Conservation (phyloP, 345 rosid genomes). For the Nephelium lappaceum region DNA sequence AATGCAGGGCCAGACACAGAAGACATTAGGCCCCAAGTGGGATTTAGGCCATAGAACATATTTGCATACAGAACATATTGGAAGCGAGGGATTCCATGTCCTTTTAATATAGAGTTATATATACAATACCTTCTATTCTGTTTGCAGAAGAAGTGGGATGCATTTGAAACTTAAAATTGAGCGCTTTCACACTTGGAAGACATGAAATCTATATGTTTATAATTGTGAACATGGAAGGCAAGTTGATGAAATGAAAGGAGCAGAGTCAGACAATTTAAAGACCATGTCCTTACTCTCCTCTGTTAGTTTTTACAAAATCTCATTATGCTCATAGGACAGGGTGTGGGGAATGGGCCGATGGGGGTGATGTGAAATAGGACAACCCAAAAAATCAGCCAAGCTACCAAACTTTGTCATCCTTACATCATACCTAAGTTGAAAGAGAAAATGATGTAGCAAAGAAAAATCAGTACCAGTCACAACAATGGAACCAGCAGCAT, state of each 20-base stretch:
- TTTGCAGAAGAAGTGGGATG: background rate
- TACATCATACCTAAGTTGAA: background rate
- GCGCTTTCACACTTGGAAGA: background rate
- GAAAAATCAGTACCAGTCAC: conserved; percentile 64
- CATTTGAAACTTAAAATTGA: background rate
- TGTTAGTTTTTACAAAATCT: too few relatives aligned
- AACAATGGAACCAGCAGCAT: conserved; percentile 92
- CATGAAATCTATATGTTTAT: background rate
- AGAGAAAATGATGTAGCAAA: background rate
- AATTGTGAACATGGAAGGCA: background rate
- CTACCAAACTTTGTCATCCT: background rate
- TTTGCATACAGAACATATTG: background rate
- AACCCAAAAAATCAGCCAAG: background rate
- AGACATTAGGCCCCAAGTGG: background rate
- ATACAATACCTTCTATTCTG: background rate
- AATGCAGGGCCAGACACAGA: background rate
- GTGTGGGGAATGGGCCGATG: too few relatives aligned
- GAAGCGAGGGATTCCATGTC: background rate
- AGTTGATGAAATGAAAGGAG: background rate
- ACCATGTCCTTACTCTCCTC: too few relatives aligned
- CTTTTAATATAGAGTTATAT: background rate
- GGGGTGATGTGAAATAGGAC: background rate
- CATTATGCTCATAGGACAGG: too few relatives aligned
- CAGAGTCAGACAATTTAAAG: background rate
- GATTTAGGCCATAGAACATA: background rate